A percentile compares a stretch with the other conserved stretches of the same genome.
Conservation (phyloP, 257 asterid species). For the Haberlea rhodopensis region DNA sequence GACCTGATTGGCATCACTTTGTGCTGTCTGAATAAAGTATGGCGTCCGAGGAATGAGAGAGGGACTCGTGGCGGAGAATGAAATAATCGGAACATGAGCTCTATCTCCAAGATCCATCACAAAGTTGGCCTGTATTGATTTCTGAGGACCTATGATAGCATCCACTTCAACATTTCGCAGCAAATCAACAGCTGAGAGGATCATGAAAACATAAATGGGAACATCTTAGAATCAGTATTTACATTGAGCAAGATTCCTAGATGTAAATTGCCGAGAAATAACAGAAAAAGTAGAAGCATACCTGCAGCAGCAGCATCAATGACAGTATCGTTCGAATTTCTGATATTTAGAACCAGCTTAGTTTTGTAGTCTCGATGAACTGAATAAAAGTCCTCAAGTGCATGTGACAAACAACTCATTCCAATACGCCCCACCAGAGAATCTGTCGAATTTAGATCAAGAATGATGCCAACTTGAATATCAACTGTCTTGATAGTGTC, state of each 20-base stretch:
- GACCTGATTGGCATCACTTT: conserved; percentile 42
- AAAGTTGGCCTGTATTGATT: conserved; percentile 37
- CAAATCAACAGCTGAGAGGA: conserved; percentile 40
- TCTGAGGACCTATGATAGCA: conserved; percentile 50
- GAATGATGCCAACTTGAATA: conserved; percentile 33
- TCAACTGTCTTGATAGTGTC: background rate
- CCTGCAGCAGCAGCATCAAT: conserved; percentile 14
- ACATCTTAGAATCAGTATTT: background rate
- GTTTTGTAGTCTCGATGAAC: background rate
- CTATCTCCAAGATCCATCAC: conserved; percentile 40
- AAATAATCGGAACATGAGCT: conserved; percentile 42
- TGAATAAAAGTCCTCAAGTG: conserved; percentile 5
- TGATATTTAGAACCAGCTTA: background rate
- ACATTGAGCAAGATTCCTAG: background rate
- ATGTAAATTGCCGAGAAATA: background rate
- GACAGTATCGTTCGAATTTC: background rate
- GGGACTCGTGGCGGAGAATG: conserved; percentile 50
- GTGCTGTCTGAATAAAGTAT: conserved; percentile 45
- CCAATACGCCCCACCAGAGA: conserved; percentile 16
- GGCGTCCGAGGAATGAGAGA: conserved; percentile 27
- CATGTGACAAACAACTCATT: background rate
- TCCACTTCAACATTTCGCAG: conserved; percentile 36
- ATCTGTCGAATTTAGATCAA: conserved; percentile 25
- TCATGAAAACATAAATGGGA: background rate
- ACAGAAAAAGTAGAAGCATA: background rate